Evolutionary conservation across 371 early-diverging fungal species (phyloP).

Genomic region (Mucor ambiguus): DNA sequence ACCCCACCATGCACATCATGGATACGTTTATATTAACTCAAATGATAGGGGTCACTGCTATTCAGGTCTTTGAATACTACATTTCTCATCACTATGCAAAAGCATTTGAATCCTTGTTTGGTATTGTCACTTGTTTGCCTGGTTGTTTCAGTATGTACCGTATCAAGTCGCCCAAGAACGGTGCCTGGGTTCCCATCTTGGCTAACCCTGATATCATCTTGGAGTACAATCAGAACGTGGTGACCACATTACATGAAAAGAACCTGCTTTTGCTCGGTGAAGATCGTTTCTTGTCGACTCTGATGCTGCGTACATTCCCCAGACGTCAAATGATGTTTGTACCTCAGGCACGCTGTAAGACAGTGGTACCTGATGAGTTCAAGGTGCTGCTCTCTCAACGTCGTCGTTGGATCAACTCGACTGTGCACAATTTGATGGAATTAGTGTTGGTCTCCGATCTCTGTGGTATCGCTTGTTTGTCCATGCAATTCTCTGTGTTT

Average conservation of each 20-base stretch:
- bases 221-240: slow-evolving; percentile 88
- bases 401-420: slow-evolving; percentile 99
- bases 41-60: slow-evolving; percentile 52
- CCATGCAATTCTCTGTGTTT: slow-evolving; percentile 98
- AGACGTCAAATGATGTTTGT: slow-evolving; percentile 92
- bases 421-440: slow-evolving; percentile 96
- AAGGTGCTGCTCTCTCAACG: slow-evolving; percentile 93
- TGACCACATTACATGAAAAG: slow-evolving; percentile 95
- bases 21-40: not conserved
- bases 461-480: slow-evolving; percentile 98
- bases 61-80: slow-evolving; percentile 94
- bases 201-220: slow-evolving; percentile 89
- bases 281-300: slow-evolving; percentile 93
- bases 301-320: slow-evolving; percentile 94
- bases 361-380: slow-evolving; percentile 94
- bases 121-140: slow-evolving; percentile 97
- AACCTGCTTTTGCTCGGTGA: slow-evolving; percentile 95
- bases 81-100: slow-evolving; percentile 95
- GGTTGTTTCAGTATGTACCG: slow-evolving; percentile 96
- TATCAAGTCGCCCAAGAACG: slow-evolving; percentile 78
- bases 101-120: slow-evolving; percentile 95
- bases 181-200: slow-evolving; percentile 82
- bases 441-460: slow-evolving; percentile 90
- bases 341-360: slow-evolving; percentile 91
- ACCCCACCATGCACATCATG: not conserved